phyloP scores from a whole-genome alignment of 2,329 filamentous ascomycete species.

The Chaetomium sp. region DNA sequence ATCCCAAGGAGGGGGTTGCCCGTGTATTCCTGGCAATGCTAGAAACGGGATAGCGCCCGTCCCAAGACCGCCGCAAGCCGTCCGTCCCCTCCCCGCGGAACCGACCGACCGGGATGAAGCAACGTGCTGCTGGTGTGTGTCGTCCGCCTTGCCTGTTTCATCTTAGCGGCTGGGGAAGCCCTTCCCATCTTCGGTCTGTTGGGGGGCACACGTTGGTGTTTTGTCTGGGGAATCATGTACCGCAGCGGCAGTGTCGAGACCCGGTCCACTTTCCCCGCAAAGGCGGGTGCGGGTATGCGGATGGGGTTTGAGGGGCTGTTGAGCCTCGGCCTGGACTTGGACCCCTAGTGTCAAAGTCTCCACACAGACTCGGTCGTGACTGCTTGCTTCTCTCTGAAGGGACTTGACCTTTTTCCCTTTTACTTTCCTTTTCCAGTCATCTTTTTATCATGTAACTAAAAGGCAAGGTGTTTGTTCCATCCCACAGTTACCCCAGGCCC shows the following conservation, averaged over 20 bases:
- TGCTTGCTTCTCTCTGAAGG: neutral
- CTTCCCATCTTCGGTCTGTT: neutral
- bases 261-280: neutral
- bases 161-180: neutral
- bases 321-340: neutral
- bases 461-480: neutral
- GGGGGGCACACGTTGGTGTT: neutral
- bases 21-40: neutral
- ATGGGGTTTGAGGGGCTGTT: too few relatives aligned
- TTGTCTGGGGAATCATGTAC: neutral
- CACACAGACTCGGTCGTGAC: neutral
- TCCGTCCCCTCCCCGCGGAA: neutral
- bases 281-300: neutral
- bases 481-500: neutral
- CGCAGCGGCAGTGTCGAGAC: too few relatives aligned
- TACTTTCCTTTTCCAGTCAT: neutral
- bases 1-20: neutral
- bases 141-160: neutral
- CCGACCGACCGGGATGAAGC: neutral
- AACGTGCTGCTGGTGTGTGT: neutral
- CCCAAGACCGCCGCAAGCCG: slow-evolving; percentile 18
- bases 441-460: neutral
- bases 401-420: too few relatives aligned
- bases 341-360: neutral
- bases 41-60: neutral